Evolutionary conservation across 225 moss, liverwort and hornwort species (phyloP).

Genomic region (Takakia lepidozioides): DNA sequence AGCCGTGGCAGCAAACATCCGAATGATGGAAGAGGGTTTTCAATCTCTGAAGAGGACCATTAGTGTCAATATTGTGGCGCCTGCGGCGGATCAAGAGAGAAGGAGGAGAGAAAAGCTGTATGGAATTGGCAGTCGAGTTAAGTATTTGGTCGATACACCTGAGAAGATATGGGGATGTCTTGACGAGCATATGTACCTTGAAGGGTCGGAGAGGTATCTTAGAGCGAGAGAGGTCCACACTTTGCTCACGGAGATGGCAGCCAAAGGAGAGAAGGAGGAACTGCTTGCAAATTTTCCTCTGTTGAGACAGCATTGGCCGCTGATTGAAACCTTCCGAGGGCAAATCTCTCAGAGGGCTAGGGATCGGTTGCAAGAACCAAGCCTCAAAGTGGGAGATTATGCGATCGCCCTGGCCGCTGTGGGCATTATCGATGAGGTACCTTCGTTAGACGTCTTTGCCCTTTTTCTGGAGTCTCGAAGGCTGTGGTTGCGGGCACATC

Average conservation of each 20-base stretch:
- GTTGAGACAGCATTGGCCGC: constrained; percentile 83
- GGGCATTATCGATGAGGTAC: constrained; percentile 81
- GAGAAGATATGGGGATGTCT: constrained; percentile 99
- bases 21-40: constrained; percentile 68
- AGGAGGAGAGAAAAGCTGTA: constrained; percentile 62
- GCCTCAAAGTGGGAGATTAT: constrained; percentile 58
- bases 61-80: constrained; percentile 40
- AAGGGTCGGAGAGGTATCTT: constrained; percentile 81
- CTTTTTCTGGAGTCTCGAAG: constrained; percentile 79
- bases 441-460: constrained; percentile 64
- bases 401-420: constrained; percentile 73
- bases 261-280: constrained; percentile 29
- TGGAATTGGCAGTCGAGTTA: constrained; percentile 73
- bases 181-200: constrained; percentile 94
- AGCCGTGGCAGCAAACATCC: constrained; percentile 63
- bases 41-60: constrained; percentile 57
- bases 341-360: constrained; percentile 91
- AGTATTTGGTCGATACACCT: constrained; percentile 91
- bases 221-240: constrained; percentile 84
- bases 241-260: constrained; percentile 31
- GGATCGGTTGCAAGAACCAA: constrained; percentile 83
- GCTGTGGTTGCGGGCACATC: constrained; percentile 65
- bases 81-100: constrained; percentile 62
- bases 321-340: constrained; percentile 75
- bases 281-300: constrained; percentile 75